These are phyloP conservation scores for Tuber melanosporum DNA, from an alignment of 495 filamentous ascomycete species.

Conservation along the genomic window DNA sequence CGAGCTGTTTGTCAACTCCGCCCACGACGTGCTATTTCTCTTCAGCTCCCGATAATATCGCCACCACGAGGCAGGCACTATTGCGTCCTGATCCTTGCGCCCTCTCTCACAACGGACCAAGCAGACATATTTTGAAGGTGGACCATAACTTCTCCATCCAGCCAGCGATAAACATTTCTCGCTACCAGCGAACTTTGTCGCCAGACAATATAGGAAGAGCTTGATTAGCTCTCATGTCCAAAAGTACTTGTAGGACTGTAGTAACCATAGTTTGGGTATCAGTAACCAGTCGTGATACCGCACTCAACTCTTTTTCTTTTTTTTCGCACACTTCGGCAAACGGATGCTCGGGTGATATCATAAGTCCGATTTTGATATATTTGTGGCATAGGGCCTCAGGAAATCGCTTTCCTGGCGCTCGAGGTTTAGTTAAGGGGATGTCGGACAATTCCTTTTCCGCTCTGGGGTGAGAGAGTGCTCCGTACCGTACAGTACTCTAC, in stretches of 20 bases:
- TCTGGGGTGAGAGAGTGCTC: background rate
- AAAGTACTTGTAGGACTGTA: background rate
- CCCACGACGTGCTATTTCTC: too few relatives aligned
- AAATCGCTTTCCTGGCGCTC: background rate
- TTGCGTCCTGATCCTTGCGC: background rate
- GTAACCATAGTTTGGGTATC: background rate
- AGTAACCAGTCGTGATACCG: background rate
- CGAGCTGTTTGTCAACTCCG: too few relatives aligned
- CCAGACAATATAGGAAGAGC: background rate
- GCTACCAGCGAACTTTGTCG: background rate
- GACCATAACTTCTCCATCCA: background rate
- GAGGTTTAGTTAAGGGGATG: background rate
- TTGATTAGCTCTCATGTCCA: background rate
- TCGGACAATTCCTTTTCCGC: background rate
- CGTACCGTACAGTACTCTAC: background rate
- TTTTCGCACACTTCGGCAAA: background rate
- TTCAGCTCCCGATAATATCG: too few relatives aligned
- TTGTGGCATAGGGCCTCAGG: background rate
- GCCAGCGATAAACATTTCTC: background rate
- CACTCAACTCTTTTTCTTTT: background rate
- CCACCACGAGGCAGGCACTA: background rate
- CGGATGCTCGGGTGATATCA: background rate
- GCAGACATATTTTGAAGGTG: background rate
- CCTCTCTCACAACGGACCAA: background rate
- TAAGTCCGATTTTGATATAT: background rate